Evolutionary conservation across 495 filamentous ascomycete species (phyloP).

Genomic region (Talaromyces proteolyticus): DNA sequence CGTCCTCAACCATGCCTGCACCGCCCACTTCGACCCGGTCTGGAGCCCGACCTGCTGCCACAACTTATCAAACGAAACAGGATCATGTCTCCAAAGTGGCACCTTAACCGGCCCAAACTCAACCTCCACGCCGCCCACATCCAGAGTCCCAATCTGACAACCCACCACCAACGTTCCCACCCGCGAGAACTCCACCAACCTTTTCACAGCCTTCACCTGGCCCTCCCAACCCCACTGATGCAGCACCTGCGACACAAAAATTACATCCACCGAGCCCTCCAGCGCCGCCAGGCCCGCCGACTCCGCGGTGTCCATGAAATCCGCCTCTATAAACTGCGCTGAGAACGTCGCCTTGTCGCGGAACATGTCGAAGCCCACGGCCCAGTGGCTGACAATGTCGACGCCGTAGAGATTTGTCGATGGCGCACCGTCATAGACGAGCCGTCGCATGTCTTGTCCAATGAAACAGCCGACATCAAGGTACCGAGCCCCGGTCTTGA

Average conservation of each 20-base stretch:
- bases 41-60: constrained; percentile 13
- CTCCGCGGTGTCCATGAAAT: constrained; percentile 13
- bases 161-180: constrained; percentile 1
- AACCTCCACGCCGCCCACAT: neutral
- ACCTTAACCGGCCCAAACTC: neutral
- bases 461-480: constrained; percentile 34
- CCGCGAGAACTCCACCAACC: neutral
- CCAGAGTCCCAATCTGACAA: constrained; percentile 3
- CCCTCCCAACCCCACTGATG: constrained; percentile 26
- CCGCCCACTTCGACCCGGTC: constrained; percentile 13
- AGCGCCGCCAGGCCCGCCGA: constrained; percentile 2
- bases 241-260: constrained; percentile 19
- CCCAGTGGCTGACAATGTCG: constrained; percentile 19
- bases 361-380: constrained; percentile 28
- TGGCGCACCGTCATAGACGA: constrained; percentile 22
- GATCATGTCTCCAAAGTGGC: neutral
- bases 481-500: constrained; percentile 11
- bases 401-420: constrained; percentile 17
- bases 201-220: constrained; percentile 15
- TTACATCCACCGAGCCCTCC: constrained; percentile 18
- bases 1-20: neutral
- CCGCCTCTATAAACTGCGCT: constrained; percentile 14
- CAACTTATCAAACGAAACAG: constrained; percentile 5
- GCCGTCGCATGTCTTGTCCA: constrained; percentile 24
- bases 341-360: constrained; percentile 16